A percentile compares a stretch with the other conserved stretches of the same genome.
Conservation (phyloP, 805 yeast genomes). For the Candida nanaspora region DNA sequence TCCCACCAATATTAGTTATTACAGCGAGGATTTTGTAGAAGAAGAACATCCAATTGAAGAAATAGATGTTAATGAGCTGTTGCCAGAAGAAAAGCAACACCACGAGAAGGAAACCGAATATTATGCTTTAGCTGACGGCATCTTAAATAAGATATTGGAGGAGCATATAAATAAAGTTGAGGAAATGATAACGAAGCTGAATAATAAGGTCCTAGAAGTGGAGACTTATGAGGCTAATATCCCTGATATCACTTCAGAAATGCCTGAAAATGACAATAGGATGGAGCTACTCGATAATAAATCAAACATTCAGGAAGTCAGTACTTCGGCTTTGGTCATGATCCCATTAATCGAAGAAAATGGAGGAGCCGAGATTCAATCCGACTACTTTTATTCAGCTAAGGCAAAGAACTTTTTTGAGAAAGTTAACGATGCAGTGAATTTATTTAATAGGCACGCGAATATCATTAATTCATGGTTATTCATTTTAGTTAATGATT, state of each 20-base stretch:
- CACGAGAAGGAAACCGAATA: slow-evolving; percentile 41
- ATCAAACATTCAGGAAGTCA: too few species aligned
- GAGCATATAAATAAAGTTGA: slow-evolving; percentile 33
- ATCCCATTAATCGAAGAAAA: background rate
- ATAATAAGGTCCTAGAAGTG: slow-evolving; percentile 9
- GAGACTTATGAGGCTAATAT: slow-evolving; percentile 3
- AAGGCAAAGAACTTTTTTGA: slow-evolving; percentile 17
- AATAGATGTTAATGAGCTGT: slow-evolving; percentile 17
- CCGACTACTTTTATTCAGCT: slow-evolving; percentile 9
- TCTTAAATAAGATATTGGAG: slow-evolving; percentile 47
- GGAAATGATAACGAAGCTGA: slow-evolving; percentile 17
- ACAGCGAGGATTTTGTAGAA: slow-evolving; percentile 10
- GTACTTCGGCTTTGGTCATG: too few species aligned
- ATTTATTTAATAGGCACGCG: slow-evolving; percentile 46
- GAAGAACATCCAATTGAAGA: slow-evolving; percentile 12
- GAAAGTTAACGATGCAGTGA: slow-evolving; percentile 15
- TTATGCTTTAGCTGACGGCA: slow-evolving; percentile 54
- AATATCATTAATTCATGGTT: slow-evolving; percentile 46
- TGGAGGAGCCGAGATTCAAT: background rate
- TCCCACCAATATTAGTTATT: slow-evolving; percentile 15
- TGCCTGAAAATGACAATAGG: background rate
- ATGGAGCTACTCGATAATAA: too few species aligned
- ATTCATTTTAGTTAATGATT: slow-evolving; percentile 30
- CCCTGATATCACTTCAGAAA: too few species aligned
- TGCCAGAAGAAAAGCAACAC: slow-evolving; percentile 21